A percentile compares a stretch with the other conserved stretches of the same genome.
Evolutionary conservation across 2,329 filamentous ascomycete genomes (phyloP).

Genomic region (Phialophora macrospora): DNA sequence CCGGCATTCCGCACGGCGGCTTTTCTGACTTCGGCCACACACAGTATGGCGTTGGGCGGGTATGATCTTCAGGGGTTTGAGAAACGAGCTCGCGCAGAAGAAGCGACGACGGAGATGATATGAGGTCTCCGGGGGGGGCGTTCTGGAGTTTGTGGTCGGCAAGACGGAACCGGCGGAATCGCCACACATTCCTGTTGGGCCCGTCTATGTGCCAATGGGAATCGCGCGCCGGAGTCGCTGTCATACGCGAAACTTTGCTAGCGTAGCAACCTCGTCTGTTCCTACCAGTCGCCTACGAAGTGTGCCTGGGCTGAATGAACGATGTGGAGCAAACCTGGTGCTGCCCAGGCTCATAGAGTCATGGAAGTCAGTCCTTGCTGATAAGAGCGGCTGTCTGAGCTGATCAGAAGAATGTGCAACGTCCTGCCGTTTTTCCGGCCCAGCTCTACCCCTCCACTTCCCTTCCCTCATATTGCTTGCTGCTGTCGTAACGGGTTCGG

Average conservation of each 20-base stretch:
- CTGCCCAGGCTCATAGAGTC: neutral
- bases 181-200: neutral
- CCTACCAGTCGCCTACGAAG: constrained; percentile 2
- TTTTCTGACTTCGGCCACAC: neutral
- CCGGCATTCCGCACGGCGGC: neutral
- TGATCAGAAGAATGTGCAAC: constrained; percentile 1
- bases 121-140: neutral
- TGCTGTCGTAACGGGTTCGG: neutral
- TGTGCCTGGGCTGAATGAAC: neutral
- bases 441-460: neutral
- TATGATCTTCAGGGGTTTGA: neutral
- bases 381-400: constrained; percentile 7
- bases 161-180: constrained; percentile 1
- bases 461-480: neutral
- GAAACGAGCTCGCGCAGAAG: neutral
- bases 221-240: neutral
- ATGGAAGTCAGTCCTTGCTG: constrained; percentile 15
- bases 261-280: neutral
- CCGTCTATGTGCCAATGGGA: neutral
- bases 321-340: neutral
- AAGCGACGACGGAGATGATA: neutral
- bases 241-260: constrained; percentile 4
- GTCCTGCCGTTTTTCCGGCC: neutral
- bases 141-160: neutral
- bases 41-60: neutral